Evolutionary conservation across 2,329 filamentous ascomycete genomes (phyloP), one percentile per base, ranked within the genome.

Genomic region (Ilyonectria mors-panacis): DNA sequence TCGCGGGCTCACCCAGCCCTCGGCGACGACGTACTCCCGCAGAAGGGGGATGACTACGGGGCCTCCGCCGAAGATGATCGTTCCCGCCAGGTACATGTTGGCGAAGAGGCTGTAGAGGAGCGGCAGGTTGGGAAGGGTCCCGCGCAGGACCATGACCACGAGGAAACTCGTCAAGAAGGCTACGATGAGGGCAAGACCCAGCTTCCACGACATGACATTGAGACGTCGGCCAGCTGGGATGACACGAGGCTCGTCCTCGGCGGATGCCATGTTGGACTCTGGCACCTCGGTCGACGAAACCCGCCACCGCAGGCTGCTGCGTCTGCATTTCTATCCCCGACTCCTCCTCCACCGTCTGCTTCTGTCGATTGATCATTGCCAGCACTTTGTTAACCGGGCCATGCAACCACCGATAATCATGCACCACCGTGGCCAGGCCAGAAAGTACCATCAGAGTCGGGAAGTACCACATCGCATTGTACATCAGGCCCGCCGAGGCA

Each of bases 401-500:
- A 15, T 66, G 64, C 3, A 70, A 19, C 62, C 63, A 68, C 2
- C 61, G 73, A 80, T 70, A 81, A 77, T 93, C 91, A 82, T 88
- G 89, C 0, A 87, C 59, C 0, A 89, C 77, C 0, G 88, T 87
- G 0, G 79, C 77, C 1, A 85, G 12, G 0, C 91, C 92, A 0
- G 85, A 87, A 1, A 83, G 69, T 0, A 86, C 71, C 79, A 94
- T 90, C 5, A 94, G 75, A 0, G 88, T 73, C 0, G 92, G 92
- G 51, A 93, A 94, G 70, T 92, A 94, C 92, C 92, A 94, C 0
- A 94, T 79, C 0, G 91, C 88, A 56, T 89, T 93, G 72, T 94
- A 94, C 55, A 92, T 83, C 70, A 94, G 80, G 0, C 92, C 92
- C 0, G 90, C 91, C 9, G 86, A 84, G 1, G 84, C 92, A 3